Base-by-base conservation (phyloP, 352 stramenopile species). In the Phytopythium kandeliae region DNA sequence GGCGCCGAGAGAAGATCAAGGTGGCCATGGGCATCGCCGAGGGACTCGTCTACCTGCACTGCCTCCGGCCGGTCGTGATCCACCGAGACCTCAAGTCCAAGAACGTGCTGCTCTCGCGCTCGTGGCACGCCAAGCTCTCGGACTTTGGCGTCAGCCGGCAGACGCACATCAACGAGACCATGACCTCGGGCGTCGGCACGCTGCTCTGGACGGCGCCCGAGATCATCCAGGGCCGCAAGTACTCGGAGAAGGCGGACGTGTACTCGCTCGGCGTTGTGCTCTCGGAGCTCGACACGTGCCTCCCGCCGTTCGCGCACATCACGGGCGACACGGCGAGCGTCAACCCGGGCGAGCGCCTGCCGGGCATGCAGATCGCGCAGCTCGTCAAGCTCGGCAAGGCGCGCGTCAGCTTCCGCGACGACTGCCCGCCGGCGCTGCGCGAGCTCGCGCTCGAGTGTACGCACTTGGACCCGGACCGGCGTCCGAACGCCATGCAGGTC, bases 21-120 rank as follows among this genome's bases (percentile, higher is more conserved):
- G 89, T 96, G 43, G 78, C 85, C 19, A 90, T 94, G 61, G 81
- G 91, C 50, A 56, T 94, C 9, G 80, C 86, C 0, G 77, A 91
- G 44, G 85, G 83, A 0, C 67, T 96, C 42, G 76, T 89, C 25
- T 96, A 96, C 51, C 57, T 96, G 42, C 86, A 96, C 58, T 76
- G 70, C 34, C 52, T 83, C 51, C 70, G 73, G 2, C 79, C 85
- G 2, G 68, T 79, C 16, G 62, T 96, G 30, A 69, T 96, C 3
- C 86, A 96, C 53, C 78, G 85, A 30, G 85, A 96, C 30, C 68
- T 96, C 57, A 95, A 96, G 63, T 87, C 74, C 36, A 86, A 89
- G 57, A 95, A 95, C 43, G 74, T 95, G 40, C 69, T 95, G 36
- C 64, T 96, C 3, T 76, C 88, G 53, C 68, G 70, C 30, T 65